These are phyloP conservation scores for Coccinonectria pachysandricola DNA, from an alignment of 2,329 filamentous ascomycete species.

Conservation along the genomic window DNA sequence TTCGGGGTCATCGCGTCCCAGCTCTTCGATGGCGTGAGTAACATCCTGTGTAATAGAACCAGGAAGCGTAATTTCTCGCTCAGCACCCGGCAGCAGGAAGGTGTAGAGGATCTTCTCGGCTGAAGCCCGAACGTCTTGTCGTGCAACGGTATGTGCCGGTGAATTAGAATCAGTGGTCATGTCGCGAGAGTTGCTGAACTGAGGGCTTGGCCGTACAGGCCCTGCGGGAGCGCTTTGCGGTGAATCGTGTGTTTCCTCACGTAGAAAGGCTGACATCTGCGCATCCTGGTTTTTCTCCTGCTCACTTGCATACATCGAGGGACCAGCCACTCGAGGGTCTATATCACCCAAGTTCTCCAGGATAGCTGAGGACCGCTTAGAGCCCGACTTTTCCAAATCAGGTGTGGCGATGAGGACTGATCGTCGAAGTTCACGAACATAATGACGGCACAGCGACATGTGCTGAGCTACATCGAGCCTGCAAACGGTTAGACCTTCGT, in stretches of 20 bases:
- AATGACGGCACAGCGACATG: slow-evolving; percentile 94
- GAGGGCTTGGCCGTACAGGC: slow-evolving; percentile 38
- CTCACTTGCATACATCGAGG: slow-evolving; percentile 52
- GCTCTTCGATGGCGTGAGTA: slow-evolving; percentile 78
- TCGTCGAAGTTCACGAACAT: slow-evolving; percentile 86
- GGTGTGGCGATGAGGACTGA: slow-evolving; percentile 91
- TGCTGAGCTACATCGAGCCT: slow-evolving; percentile 99
- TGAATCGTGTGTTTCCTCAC: slow-evolving; percentile 53
- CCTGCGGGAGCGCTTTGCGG: slow-evolving; percentile 39
- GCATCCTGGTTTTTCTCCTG: slow-evolving; percentile 75
- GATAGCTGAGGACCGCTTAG: slow-evolving; percentile 74
- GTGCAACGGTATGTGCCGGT: slow-evolving; percentile 71
- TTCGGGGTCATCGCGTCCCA: slow-evolving; percentile 88
- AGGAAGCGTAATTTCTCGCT: slow-evolving; percentile 90
- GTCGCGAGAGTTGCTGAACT: slow-evolving; percentile 51
- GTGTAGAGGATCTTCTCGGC: slow-evolving; percentile 99
- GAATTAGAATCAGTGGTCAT: slow-evolving; percentile 69
- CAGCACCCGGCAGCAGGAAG: slow-evolving; percentile 86
- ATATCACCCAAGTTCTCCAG: slow-evolving; percentile 65
- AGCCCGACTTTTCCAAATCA: slow-evolving; percentile 70
- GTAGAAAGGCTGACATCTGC: slow-evolving; percentile 81
- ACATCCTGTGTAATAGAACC: slow-evolving; percentile 79
- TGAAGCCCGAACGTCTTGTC: slow-evolving; percentile 82
- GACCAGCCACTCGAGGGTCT: slow-evolving; percentile 46
- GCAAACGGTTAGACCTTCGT: slow-evolving; percentile 9